Conservation (phyloP, 768 basidiomycete species). For the Cystobasidium ongulense region DNA sequence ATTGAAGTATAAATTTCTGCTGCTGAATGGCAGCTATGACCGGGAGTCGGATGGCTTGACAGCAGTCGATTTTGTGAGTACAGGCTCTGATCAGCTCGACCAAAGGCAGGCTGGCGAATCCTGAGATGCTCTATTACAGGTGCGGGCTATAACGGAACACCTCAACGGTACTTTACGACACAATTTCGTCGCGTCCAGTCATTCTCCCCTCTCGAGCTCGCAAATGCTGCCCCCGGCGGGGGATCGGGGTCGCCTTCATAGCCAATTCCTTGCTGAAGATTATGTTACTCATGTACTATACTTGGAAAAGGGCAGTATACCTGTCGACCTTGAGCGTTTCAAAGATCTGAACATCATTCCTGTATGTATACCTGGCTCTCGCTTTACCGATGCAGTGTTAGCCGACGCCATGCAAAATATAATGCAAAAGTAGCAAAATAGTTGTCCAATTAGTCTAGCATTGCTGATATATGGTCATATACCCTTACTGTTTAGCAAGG, state of each 20-base stretch:
- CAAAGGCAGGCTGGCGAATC: no score
- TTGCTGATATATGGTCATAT: no score
- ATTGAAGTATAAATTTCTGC: slow-evolving; percentile 33
- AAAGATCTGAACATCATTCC: slow-evolving; percentile 2
- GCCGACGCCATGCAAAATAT: background rate
- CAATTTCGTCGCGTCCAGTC: background rate
- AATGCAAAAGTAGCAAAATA: background rate
- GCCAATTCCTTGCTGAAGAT: background rate
- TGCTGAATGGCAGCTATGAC: slow-evolving; percentile 36
- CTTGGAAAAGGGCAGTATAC: slow-evolving; percentile 13
- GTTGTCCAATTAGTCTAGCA: background rate
- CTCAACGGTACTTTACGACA: background rate
- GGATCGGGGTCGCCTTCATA: background rate
- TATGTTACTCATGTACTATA: slow-evolving; percentile 30
- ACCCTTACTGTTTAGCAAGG: background rate
- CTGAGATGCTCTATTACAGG: background rate
- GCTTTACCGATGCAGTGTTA: slow-evolving; percentile 2
- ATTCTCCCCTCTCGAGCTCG: background rate
- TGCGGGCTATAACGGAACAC: slow-evolving; percentile 11
- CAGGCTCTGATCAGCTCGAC: background rate
- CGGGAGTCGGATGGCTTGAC: slow-evolving; percentile 37
- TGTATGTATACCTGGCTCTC: background rate
- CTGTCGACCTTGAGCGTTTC: slow-evolving; percentile 2
- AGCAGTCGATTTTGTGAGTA: slow-evolving; percentile 35
- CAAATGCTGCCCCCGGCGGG: background rate